Percentiles rank a stretch among this genome's conserved stretches.
Conservation (phyloP, 805 yeast species). For the Alloascoidea hylecoeti region DNA sequence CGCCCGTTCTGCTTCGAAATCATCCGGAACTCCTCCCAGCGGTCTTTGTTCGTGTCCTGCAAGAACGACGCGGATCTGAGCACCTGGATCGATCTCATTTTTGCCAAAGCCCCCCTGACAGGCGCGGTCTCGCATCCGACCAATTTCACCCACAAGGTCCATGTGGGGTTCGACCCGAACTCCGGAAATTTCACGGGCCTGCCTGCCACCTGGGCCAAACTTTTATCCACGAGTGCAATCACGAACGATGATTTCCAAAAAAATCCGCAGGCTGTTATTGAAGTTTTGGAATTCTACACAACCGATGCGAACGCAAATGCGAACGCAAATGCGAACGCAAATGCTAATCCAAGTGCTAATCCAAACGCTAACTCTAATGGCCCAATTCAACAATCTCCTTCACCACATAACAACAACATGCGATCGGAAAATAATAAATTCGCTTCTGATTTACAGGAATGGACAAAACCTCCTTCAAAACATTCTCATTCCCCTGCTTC, state of each 20-base stretch:
- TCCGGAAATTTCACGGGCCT: constrained; percentile 85
- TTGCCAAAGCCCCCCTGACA: constrained; percentile 52
- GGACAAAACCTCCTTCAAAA: neutral
- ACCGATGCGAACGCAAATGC: too few relatives aligned
- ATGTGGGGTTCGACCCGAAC: constrained; percentile 78
- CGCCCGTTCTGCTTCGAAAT: constrained; percentile 78
- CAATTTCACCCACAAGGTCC: constrained; percentile 90
- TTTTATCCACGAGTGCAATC: constrained; percentile 76
- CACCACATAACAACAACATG: constrained; percentile 3
- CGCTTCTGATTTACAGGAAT: neutral
- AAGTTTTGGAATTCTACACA: constrained; percentile 71
- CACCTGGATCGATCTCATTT: constrained; percentile 85
- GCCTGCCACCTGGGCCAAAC: constrained; percentile 85
- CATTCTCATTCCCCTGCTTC: neutral
- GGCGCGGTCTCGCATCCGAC: constrained; percentile 76
- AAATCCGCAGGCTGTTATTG: constrained; percentile 90
- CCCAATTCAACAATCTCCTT: constrained; percentile 8
- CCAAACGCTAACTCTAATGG: constrained; percentile 8
- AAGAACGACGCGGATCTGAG: constrained; percentile 70
- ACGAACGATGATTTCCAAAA: constrained; percentile 78
- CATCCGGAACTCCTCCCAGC: constrained; percentile 24
- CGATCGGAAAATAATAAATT: neutral
- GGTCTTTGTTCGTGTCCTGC: constrained; percentile 60
- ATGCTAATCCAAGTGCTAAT: constrained; percentile 7
- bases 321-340: constrained; percentile 6